Base-by-base conservation (phyloP, 2,329 filamentous ascomycete genomes). In the Harringtonia lauricola region DNA sequence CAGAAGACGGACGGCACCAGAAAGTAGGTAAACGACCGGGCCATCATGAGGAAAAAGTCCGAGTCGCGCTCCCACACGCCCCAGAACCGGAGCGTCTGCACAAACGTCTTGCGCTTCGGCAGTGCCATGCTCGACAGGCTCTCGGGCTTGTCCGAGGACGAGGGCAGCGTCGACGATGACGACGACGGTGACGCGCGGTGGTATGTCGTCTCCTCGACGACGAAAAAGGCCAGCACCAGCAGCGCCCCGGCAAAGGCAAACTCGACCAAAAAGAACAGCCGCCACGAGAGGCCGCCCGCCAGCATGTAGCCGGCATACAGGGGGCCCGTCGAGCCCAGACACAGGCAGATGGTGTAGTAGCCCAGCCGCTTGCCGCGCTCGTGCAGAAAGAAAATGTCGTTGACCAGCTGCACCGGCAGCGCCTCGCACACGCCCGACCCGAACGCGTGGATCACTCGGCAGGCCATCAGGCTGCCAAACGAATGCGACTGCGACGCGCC, bases 251-350 rank as follows among this genome's bases (percentile, higher is more conserved):
- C 56, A 38, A 79, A 78, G 3, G 72, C 75, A 39, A 74, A 65
- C 48, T 71, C 67, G 43, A 79, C 74, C 54, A 77, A 78, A 62
- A 79, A 79, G 60, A 73, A 79, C 0, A 79, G 65, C 15, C 70
- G 63, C 74, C 74, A 79, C 8, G 72, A 75, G 52, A 74, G 70
- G 10, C 71, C 70, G 1, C 65, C 73, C 1, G 68, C 65, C 8
- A 79, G 67, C 74, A 79, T 79, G 55, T 78, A 79, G 13, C 74
- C 73, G 1, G 75, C 72, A 39, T 73, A 76, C 1, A 79, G 59
- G 1, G 75, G 72, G 1, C 73, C 72, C 0, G 71, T 71, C 0
- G 71, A 61, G 5, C 73, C 74, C 12, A 76, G 64, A 51, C 73
- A 77, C 35, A 79, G 65, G 40, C 67, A 70, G 21, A 76, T 67